Evolutionary conservation across 2,329 filamentous ascomycete species (phyloP), one percentile per base, ranked within the genome.

Genomic region (Myriosclerotinia scirpicola): DNA sequence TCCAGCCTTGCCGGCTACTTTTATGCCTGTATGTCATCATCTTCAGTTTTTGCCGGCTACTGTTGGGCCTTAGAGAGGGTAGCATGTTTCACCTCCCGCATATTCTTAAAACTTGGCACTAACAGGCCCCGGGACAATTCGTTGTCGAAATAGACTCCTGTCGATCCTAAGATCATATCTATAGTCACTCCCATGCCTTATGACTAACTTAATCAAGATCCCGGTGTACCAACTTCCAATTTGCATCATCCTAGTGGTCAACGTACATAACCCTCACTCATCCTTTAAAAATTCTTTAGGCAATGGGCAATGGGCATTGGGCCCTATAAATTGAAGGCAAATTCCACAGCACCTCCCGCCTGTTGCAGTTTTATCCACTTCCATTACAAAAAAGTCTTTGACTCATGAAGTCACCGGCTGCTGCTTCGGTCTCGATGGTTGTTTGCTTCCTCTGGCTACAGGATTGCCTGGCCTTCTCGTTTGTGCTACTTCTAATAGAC

Each of bases 351-450:
- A 53, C 12, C 12, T 42, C 4, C 30, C 30, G 55, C 62, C 54
- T 60, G 52, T 40, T 44, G 62, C 40, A n/a, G 55, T 17, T 66
- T 50, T 67, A 65, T 64, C 70, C 71, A 71, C 58, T 70, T 71
- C 70, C 34, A 68, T 38, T 60, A 34, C 26, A 60, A 65, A 48
- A 54, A 70, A 20, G 17, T 26, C 26, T 56, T 71, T 72, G 70
- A 69, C 46, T 73, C 70, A 73, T 69, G 48, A 54, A 55, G 67
- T 66, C 68, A 66, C 56, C 63, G 62, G 59, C 58, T 71, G 68
- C 66, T 68, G 71, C 20, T n/a, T 55, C 50, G 15, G 26, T 36
- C n/a, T 34, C 9, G 12, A 54, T 61, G 22, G 38, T 46, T 50
- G 40, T 53, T 38, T 20, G n/a, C 55, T 42, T 14, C 64, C 14